A percentile compares a stretch with the other conserved stretches of the same genome.
These are phyloP conservation scores for Suillus sp. DNA, from an alignment of 768 basidiomycete genomes.

Conservation along the genomic window DNA sequence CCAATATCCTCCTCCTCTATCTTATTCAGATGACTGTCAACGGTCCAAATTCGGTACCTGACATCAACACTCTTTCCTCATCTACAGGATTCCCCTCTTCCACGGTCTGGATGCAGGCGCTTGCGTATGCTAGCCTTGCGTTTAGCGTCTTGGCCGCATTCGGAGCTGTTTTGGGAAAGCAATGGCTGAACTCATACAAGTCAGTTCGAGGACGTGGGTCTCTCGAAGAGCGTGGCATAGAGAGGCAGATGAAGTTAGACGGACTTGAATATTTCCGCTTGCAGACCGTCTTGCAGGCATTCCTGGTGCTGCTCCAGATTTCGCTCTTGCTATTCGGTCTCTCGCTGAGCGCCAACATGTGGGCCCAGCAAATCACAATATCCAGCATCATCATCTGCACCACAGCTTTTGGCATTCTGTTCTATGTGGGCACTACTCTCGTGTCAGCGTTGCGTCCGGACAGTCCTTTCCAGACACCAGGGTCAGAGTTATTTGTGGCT, in stretches of 20 bases:
- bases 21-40: background rate
- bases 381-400: background rate
- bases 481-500: background rate
- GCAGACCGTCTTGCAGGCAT: background rate
- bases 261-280: conserved; percentile 12
- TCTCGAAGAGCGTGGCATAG: background rate
- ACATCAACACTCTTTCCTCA: conserved; percentile 7
- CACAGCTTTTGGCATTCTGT: background rate
- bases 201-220: conserved; percentile 12
- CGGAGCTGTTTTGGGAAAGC: conserved; percentile 13
- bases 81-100: conserved; percentile 6
- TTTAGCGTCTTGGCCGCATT: conserved; percentile 17
- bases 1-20: background rate
- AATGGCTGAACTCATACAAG: background rate
- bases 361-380: background rate
- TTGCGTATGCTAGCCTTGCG: conserved; percentile 16
- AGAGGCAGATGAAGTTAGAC: conserved; percentile 9
- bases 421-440: background rate
- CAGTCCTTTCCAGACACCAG: background rate
- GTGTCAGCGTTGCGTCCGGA: background rate
- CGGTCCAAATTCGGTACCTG: background rate
- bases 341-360: background rate
- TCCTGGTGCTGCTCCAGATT: background rate
- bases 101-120: conserved; percentile 11
- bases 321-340: background rate